phyloP scores from a whole-genome alignment of 2,329 filamentous ascomycete species.

The Fusarium sp. region DNA sequence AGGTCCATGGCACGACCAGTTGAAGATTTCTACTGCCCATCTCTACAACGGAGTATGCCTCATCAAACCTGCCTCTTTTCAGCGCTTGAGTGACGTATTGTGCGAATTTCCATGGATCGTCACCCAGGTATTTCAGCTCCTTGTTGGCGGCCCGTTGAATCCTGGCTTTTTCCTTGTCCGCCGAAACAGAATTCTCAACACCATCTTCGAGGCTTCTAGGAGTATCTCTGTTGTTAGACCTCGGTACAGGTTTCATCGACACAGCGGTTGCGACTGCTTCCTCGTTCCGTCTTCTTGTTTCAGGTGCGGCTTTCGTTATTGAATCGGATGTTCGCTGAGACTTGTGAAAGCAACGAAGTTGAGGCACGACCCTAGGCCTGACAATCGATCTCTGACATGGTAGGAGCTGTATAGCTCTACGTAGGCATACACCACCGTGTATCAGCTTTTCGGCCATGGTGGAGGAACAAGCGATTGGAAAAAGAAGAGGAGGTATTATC shows the following conservation, averaged over 20 bases:
- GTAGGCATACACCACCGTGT: slow-evolving; percentile 45
- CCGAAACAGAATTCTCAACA: slow-evolving; percentile 23
- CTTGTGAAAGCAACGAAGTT: slow-evolving; percentile 20
- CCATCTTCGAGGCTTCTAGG: slow-evolving; percentile 38
- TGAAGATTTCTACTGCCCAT: slow-evolving; percentile 73
- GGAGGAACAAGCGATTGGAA: not conserved
- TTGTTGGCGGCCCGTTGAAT: slow-evolving; percentile 58
- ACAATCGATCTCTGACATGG: slow-evolving; percentile 17
- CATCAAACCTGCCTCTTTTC: slow-evolving; percentile 67
- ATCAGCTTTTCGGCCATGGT: slow-evolving; percentile 47
- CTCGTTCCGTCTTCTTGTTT: not conserved
- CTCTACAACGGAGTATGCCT: slow-evolving; percentile 76
- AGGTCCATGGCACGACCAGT: slow-evolving; percentile 87
- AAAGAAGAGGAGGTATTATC: not conserved
- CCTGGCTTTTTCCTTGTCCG: slow-evolving; percentile 43
- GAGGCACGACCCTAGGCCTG: slow-evolving; percentile 16
- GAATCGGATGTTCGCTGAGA: slow-evolving; percentile 30
- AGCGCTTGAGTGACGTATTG: slow-evolving; percentile 73
- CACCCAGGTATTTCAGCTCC: slow-evolving; percentile 72
- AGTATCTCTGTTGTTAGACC: slow-evolving; percentile 33
- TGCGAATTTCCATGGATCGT: slow-evolving; percentile 76
- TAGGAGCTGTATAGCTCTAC: slow-evolving; percentile 40
- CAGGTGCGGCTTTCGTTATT: not conserved
- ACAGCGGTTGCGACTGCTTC: slow-evolving; percentile 12
- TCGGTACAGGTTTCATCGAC: not conserved